Evolutionary conservation across 2,329 filamentous ascomycete species (phyloP), one percentile per base, ranked within the genome.

Genomic region (Diaporthe ampelina): DNA sequence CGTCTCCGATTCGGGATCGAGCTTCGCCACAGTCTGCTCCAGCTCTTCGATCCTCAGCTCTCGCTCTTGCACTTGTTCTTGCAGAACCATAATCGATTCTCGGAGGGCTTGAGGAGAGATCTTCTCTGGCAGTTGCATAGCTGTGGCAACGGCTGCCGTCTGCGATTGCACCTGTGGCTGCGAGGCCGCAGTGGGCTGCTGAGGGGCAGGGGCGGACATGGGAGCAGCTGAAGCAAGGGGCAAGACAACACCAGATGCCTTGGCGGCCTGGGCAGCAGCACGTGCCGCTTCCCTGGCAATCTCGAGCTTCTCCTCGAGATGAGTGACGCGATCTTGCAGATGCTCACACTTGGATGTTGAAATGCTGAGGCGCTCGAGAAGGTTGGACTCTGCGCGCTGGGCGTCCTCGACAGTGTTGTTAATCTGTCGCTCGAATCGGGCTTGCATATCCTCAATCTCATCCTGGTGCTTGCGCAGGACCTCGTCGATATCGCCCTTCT

Each of bases 21-120:
- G 84, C 75, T 90, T 89, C 24, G 90, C 85, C 10, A 95, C 86
- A 70, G 92, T 88, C 70, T 92, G 89, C 83, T 98, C 94, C 17
- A 98, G 92, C 76, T 93, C 91, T 81, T 99, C 97, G 78, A 98
- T 97, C 52, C 91, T 92, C 75, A 93, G 90, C 85, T 99, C 97
- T 70, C 97, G 95, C 79, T 97, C 95, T 82, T 98, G 97, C 9
- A 99, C 89, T 83, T 99, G 97, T 83, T 98, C 96, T 84, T 99
- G 97, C 35, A 99, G 88, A 24, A 98, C 97, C 84, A 97, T 92
- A 81, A 99, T 98, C 0, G 95, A 98, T 84, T 99, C 97, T 40
- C 97, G 93, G 43, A 99, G 90, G 9, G 97, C 97, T 83, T 98
- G 96, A 0, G 95, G 94, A 3, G 96, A 98, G 74, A 98, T 94